Evolutionary conservation across 768 basidiomycete species (phyloP).

Genomic region (Tulasnella sp.): DNA sequence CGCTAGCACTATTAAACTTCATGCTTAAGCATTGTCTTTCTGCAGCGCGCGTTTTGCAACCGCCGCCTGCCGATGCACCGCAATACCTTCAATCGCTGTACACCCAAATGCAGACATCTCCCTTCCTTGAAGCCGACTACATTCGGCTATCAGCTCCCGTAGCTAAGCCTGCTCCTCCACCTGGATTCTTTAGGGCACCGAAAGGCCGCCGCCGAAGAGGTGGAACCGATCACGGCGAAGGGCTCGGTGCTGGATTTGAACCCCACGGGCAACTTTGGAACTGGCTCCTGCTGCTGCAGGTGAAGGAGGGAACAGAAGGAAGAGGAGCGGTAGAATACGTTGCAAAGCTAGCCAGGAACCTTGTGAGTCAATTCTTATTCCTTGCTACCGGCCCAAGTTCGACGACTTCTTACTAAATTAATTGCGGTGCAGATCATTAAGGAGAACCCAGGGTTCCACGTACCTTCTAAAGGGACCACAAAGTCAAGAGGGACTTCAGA

Average conservation of each 20-base stretch:
- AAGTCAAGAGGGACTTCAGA: constrained; percentile 50
- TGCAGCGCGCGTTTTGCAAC: background rate
- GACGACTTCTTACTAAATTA: too few relatives aligned
- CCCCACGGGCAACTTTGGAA: constrained; percentile 29
- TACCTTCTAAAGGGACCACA: constrained; percentile 66
- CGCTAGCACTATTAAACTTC: background rate
- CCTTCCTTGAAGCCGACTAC: constrained; percentile 65
- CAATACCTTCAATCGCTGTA: constrained; percentile 59
- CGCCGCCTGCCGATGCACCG: constrained; percentile 59
- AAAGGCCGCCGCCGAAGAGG: constrained; percentile 69
- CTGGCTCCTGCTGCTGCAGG: constrained; percentile 49
- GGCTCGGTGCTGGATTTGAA: constrained; percentile 65
- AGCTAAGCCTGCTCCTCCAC: constrained; percentile 54
- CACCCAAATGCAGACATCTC: constrained; percentile 59
- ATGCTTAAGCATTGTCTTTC: background rate
- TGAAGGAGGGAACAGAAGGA: constrained; percentile 83
- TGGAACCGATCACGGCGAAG: constrained; percentile 45
- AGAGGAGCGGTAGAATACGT: constrained; percentile 78
- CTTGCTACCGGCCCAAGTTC: too few relatives aligned
- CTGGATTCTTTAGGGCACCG: constrained; percentile 59
- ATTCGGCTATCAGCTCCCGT: constrained; percentile 60
- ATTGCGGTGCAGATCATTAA: constrained; percentile 55
- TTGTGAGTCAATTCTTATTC: constrained; percentile 51
- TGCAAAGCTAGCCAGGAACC: constrained; percentile 68
- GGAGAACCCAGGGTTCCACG: constrained; percentile 58